Evolutionary conservation across 2,329 filamentous ascomycete genomes (phyloP).

Genomic region (Cadophora malorum): DNA sequence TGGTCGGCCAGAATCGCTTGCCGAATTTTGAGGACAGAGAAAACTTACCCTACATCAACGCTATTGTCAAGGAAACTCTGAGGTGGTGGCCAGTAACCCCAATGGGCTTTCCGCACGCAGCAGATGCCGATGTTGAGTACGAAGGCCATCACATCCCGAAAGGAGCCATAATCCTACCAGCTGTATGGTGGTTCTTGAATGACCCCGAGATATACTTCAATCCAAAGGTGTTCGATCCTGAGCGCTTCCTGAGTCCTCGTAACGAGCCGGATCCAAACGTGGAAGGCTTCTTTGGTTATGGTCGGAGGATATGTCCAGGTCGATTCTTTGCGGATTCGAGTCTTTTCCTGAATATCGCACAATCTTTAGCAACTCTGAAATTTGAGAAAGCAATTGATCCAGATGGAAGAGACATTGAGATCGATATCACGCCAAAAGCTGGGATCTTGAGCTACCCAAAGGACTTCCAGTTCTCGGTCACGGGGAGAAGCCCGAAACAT

Average conservation of each 20-base stretch:
- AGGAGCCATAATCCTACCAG: background rate
- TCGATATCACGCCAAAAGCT: background rate
- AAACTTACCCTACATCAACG: background rate
- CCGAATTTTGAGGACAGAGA: background rate
- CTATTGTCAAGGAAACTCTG: background rate
- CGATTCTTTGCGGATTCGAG: background rate
- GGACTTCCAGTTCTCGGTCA: background rate
- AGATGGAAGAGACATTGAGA: background rate
- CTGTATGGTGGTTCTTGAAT: slow-evolving; percentile 4
- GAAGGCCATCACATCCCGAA: background rate
- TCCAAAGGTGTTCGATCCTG: background rate
- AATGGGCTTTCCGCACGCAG: background rate
- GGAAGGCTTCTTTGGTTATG: background rate
- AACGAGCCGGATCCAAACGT: background rate
- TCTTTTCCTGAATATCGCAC: background rate
- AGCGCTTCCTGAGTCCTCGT: background rate
- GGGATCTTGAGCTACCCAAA: background rate
- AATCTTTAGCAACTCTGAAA: slow-evolving; percentile 3
- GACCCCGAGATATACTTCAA: background rate
- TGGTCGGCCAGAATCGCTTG: background rate
- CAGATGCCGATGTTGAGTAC: background rate
- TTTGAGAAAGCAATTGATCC: background rate
- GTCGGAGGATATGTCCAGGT: background rate
- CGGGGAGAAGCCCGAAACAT: background rate
- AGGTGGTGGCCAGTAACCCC: background rate